Conservation (phyloP, 148 eudicot genomes). For the Vaccinium macrocarpon region DNA sequence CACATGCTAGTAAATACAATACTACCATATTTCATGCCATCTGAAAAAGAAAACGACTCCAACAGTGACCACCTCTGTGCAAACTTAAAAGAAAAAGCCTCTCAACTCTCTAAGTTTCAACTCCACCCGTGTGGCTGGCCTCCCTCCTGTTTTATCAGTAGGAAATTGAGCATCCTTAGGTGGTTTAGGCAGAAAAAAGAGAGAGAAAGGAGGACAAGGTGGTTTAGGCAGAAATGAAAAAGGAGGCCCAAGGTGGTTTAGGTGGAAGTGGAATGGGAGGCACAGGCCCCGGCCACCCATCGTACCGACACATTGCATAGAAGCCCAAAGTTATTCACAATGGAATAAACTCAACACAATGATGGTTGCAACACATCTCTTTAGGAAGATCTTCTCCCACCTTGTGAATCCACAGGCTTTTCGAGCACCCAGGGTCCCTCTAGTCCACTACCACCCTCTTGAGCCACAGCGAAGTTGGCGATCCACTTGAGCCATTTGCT, state of each 20-base stretch:
- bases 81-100: background rate
- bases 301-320: conserved; percentile 74
- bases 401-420: conserved; percentile 64
- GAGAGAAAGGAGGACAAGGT: conserved; percentile 19
- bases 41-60: background rate
- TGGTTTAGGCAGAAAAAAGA: conserved; percentile 30
- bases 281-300: conserved; percentile 7
- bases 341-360: background rate
- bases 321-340: conserved; percentile 53
- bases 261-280: conserved; percentile 16
- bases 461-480: conserved; percentile 41
- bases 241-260: conserved; percentile 7
- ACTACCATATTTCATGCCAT: background rate
- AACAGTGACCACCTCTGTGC: background rate
- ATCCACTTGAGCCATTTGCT: conserved; percentile 14
- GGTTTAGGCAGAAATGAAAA: conserved; percentile 14
- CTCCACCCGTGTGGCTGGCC: background rate
- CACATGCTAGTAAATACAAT: too few species aligned
- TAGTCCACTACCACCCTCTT: conserved; percentile 29
- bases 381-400: conserved; percentile 29
- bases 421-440: conserved; percentile 52
- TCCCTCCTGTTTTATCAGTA: background rate
- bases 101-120: background rate
- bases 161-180: background rate
- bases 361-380: conserved; percentile 52